Evolutionary conservation across 2,329 filamentous ascomycete genomes (phyloP).

Genomic region (Nannizziopsis arthrosporioides): DNA sequence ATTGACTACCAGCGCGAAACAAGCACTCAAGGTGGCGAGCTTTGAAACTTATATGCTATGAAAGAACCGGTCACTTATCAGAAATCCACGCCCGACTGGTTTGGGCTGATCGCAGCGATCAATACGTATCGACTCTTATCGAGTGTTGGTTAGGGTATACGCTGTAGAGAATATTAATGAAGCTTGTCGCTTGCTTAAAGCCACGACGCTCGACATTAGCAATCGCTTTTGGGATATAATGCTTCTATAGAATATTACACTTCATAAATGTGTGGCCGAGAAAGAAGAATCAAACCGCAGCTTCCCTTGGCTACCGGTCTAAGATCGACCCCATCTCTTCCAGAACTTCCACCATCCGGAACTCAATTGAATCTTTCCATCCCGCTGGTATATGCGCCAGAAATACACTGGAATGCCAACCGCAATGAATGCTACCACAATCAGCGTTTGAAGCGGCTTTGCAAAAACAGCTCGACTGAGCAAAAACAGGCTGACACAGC

Average conservation of each 20-base stretch:
- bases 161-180: too few relatives aligned
- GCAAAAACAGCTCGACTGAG: slow-evolving; percentile 81
- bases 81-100: background rate
- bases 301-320: slow-evolving; percentile 1
- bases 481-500: slow-evolving; percentile 89
- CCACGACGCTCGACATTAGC: too few relatives aligned
- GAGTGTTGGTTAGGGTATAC: too few relatives aligned
- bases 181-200: too few relatives aligned
- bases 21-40: background rate
- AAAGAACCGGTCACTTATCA: background rate
- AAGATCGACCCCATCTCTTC: slow-evolving; percentile 19
- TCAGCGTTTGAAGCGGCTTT: slow-evolving; percentile 76
- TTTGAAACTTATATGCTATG: background rate
- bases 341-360: slow-evolving; percentile 34
- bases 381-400: slow-evolving; percentile 63
- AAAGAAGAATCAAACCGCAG: slow-evolving; percentile 1
- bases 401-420: slow-evolving; percentile 81
- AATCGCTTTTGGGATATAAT: too few relatives aligned
- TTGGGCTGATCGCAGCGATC: background rate
- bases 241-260: background rate
- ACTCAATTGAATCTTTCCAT: slow-evolving; percentile 31
- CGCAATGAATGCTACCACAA: slow-evolving; percentile 74
- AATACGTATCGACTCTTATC: too few relatives aligned
- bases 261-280: background rate
- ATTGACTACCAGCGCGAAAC: slow-evolving; percentile 12